Percentiles rank a stretch among this genome's conserved stretches.
Conservation (phyloP, 345 rosid species). For the Syzygium oleosum region DNA sequence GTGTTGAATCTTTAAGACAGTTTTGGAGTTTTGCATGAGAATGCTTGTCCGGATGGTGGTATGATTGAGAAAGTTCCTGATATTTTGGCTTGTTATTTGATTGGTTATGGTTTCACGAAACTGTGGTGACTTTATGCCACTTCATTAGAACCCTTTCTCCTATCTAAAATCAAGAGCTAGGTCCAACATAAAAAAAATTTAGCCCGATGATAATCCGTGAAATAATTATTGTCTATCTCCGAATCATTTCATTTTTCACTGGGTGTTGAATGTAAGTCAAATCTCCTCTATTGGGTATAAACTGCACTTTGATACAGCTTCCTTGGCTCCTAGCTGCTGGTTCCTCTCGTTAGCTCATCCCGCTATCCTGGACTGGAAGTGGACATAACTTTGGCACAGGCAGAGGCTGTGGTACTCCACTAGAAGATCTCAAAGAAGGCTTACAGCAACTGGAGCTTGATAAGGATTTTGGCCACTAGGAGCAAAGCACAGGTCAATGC, state of each 20-base stretch:
- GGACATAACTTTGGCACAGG: background rate
- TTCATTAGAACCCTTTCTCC: background rate
- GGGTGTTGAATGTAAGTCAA: background rate
- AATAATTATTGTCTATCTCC: background rate
- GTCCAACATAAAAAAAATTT: background rate
- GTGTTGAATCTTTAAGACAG: background rate
- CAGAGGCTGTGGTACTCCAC: background rate
- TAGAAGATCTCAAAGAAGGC: background rate
- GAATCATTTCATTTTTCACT: background rate
- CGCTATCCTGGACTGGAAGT: background rate
- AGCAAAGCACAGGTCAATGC: background rate
- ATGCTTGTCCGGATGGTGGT: background rate
- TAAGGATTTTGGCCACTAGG: background rate
- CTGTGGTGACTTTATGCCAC: background rate
- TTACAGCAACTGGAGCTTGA: background rate
- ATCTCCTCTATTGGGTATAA: background rate
- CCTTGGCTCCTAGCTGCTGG: background rate
- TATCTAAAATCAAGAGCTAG: too few species aligned
- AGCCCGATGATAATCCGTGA: background rate
- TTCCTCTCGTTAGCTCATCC: background rate
- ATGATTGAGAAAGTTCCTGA: background rate
- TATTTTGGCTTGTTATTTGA: too few species aligned
- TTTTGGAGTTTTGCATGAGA: background rate
- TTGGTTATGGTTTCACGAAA: background rate
- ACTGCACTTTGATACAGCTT: background rate